Evolutionary conservation across 352 stramenopile species (phyloP).

Genomic region (Phytopythium mirpurense): DNA sequence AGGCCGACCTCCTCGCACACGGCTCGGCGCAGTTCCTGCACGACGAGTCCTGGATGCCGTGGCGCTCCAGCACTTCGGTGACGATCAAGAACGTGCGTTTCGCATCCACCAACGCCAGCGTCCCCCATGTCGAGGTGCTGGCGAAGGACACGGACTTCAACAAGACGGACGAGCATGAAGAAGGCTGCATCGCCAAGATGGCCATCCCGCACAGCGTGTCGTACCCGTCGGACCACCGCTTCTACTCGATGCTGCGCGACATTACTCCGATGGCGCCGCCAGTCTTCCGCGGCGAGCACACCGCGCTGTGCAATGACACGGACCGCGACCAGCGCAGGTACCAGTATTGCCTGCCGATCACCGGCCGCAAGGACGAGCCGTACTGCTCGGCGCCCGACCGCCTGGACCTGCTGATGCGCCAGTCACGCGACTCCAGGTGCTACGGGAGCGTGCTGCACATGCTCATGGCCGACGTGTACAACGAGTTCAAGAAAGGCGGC

Average conservation of each 20-base stretch:
- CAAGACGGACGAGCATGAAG: not conserved
- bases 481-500: constrained; percentile 21
- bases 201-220: constrained; percentile 4
- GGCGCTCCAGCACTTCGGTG: not conserved
- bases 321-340: not conserved
- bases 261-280: constrained; percentile 10
- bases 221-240: constrained; percentile 11
- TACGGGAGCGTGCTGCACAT: constrained; percentile 48
- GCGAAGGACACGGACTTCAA: constrained; percentile 2
- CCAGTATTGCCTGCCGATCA: constrained; percentile 46
- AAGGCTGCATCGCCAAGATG: constrained; percentile 6
- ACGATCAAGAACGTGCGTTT: not conserved
- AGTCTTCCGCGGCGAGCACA: constrained; percentile 16
- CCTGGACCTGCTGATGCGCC: constrained; percentile 31
- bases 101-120: not conserved
- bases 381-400: constrained; percentile 39
- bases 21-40: not conserved
- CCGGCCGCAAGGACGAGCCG: constrained; percentile 32
- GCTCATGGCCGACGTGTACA: constrained; percentile 48
- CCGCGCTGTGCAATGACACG: constrained; percentile 14
- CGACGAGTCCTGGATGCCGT: not conserved
- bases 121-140: constrained; percentile 1
- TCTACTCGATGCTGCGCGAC: constrained; percentile 11
- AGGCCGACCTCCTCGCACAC: not conserved
- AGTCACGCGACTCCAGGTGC: constrained; percentile 25